A percentile compares a stretch with the other conserved stretches of the same genome.
Conservation (phyloP, 371 early-diverging fungal species). For the Encephalitozoon hellem region DNA sequence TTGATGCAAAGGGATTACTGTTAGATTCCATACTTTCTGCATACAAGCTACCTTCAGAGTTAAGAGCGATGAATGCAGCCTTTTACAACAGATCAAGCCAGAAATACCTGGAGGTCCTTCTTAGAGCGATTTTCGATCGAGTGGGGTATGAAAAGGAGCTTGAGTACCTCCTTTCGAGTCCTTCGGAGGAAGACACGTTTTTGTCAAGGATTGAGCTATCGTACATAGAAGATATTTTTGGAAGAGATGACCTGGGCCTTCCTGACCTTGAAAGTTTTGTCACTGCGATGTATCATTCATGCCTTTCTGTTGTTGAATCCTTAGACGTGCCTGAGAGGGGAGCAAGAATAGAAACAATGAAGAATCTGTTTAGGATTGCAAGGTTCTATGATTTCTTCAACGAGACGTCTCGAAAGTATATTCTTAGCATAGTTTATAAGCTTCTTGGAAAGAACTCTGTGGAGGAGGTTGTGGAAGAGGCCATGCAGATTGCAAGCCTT, state of each 20-base stretch:
- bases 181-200: background rate
- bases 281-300: slow-evolving; percentile 19
- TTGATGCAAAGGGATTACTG: slow-evolving; percentile 27
- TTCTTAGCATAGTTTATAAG: slow-evolving; percentile 35
- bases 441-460: slow-evolving; percentile 7
- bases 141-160: background rate
- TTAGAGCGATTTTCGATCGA: slow-evolving; percentile 16
- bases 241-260: slow-evolving; percentile 39
- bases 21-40: background rate
- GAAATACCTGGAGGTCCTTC: background rate
- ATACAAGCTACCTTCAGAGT: background rate
- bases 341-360: background rate
- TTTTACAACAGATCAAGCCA: slow-evolving; percentile 2
- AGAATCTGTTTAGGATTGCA: slow-evolving; percentile 37
- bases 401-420: slow-evolving; percentile 18
- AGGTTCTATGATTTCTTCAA: slow-evolving; percentile 48
- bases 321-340: background rate
- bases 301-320: background rate
- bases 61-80: slow-evolving; percentile 1
- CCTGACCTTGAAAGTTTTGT: slow-evolving; percentile 16
- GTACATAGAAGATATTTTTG: slow-evolving; percentile 26
- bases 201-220: background rate
- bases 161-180: background rate
- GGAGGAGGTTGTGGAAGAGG: slow-evolving; percentile 24
- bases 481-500: slow-evolving; percentile 1